These are phyloP conservation scores for Zasmidium angulare DNA, from an alignment of 2,329 filamentous ascomycete genomes.

Conservation along the genomic window DNA sequence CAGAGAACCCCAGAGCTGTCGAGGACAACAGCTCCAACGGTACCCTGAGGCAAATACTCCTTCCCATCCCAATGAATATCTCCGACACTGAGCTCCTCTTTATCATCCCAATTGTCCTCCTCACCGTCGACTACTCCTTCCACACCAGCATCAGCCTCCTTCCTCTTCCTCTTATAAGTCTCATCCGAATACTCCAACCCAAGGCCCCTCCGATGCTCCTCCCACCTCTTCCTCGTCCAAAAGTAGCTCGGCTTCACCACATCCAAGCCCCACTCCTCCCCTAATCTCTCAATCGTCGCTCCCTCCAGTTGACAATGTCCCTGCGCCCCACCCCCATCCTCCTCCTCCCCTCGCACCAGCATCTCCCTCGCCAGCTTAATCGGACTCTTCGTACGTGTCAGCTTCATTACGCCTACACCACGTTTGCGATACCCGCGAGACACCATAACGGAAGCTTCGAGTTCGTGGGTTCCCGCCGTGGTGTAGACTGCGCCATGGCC, in stretches of 20 bases:
- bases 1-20: slow-evolving; percentile 75
- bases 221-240: slow-evolving; percentile 75
- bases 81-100: not conserved
- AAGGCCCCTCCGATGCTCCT: slow-evolving; percentile 68
- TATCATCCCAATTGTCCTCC: not conserved
- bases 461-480: slow-evolving; percentile 75
- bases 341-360: slow-evolving; percentile 64
- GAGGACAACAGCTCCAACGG: slow-evolving; percentile 77
- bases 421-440: slow-evolving; percentile 70
- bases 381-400: slow-evolving; percentile 75
- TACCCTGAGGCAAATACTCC: slow-evolving; percentile 77
- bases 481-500: slow-evolving; percentile 86
- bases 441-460: slow-evolving; percentile 87
- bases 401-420: slow-evolving; percentile 72
- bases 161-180: slow-evolving; percentile 44
- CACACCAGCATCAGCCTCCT: slow-evolving; percentile 32
- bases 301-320: slow-evolving; percentile 72
- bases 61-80: slow-evolving; percentile 54
- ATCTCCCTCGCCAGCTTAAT: slow-evolving; percentile 71
- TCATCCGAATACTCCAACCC: slow-evolving; percentile 39
- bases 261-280: slow-evolving; percentile 66
- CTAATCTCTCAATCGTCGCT: slow-evolving; percentile 66
- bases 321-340: slow-evolving; percentile 60
- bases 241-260: slow-evolving; percentile 71
- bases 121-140: not conserved